Evolutionary conservation across 768 basidiomycete genomes (phyloP), one percentile per base, ranked within the genome.

Genomic region (Hydnum rufescens): DNA sequence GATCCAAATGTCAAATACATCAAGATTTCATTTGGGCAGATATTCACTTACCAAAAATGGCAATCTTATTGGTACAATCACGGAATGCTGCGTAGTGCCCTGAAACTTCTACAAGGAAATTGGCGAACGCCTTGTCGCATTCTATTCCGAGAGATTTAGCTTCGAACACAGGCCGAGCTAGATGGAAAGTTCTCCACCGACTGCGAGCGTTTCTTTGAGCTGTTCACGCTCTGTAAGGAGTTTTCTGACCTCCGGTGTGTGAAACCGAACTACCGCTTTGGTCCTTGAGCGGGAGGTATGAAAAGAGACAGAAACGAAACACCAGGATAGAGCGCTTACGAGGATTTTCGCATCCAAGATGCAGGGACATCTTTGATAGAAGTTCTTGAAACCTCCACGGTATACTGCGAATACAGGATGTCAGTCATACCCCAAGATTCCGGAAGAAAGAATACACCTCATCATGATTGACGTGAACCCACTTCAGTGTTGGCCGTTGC

Each of bases 31-130:
- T n/a, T 30, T n/a, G 6, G 4, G 3, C 18, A 28, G 34, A 3
- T 13, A 19, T 32, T 18, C 1, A 47, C 58, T 18, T 3, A 59
- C 60, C 67, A 29, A 82, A 80, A 1, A 70, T 73, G 0, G 88
- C 88, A 28, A 99, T 70, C 57, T 84, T 80, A 58, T 82, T 77
- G 22, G 89, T 78, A 4, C 73, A 78, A 55, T 82, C 73, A 5
- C 89, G 75, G 53, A 96, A 66, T 4, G 79, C 57, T 3, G 70
- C 73, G 59, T 93, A 92, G 57, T 81, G 69, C 16, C 77, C 72
- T 30, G 76, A 66, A 29, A 92, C 84, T 53, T 87, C 79, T 30
- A 65, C 61, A 42, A 89, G 71, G 60, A 90, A 90, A 4, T 69
- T 62, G 18, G 68, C 68, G 60, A 77, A 88, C 0, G 85, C 82